These are phyloP conservation scores for Chimonanthus praecox DNA, from an alignment of 164 flowering plant species.

Conservation along the genomic window DNA sequence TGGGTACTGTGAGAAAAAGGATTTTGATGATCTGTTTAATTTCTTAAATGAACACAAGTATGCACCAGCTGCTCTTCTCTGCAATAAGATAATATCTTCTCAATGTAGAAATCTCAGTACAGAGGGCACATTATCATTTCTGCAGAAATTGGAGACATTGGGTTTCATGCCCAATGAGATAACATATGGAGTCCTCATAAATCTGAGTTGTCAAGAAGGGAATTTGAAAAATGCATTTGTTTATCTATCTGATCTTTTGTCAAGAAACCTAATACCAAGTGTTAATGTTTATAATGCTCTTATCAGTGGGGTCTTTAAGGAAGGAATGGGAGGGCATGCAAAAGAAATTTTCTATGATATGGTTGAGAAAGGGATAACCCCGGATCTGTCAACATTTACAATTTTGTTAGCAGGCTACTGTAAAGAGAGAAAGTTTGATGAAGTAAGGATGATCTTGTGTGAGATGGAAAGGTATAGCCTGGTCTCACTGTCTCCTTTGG, in stretches of 20 bases:
- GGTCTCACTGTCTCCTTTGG: slow-evolving; percentile 34
- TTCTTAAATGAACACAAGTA: slow-evolving; percentile 45
- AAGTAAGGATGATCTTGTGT: slow-evolving; percentile 42
- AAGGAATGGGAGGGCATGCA: slow-evolving; percentile 58
- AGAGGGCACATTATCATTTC: slow-evolving; percentile 41
- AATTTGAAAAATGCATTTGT: slow-evolving; percentile 48
- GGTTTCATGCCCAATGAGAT: slow-evolving; percentile 63
- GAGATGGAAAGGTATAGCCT: slow-evolving; percentile 49
- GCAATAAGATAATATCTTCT: slow-evolving; percentile 53
- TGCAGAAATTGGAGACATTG: slow-evolving; percentile 43
- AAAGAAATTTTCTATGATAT: slow-evolving; percentile 53
- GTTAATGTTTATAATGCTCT: slow-evolving; percentile 58
- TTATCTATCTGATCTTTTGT: slow-evolving; percentile 57
- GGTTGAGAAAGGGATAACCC: slow-evolving; percentile 45
- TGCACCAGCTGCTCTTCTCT: slow-evolving; percentile 40
- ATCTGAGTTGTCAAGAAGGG: slow-evolving; percentile 65
- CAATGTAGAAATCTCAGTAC: slow-evolving; percentile 43
- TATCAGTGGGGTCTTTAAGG: slow-evolving; percentile 52
- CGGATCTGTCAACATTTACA: slow-evolving; percentile 43
- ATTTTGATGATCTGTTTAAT: slow-evolving; percentile 60
- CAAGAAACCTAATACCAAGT: slow-evolving; percentile 56
- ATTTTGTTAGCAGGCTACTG: slow-evolving; percentile 87
- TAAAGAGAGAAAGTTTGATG: slow-evolving; percentile 58
- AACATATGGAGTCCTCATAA: slow-evolving; percentile 65
- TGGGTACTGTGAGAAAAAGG: slow-evolving; percentile 67